A percentile compares a stretch with the other conserved stretches of the same genome.
Evolutionary conservation across 805 yeast species (phyloP).

Genomic region (Metschnikowia corniflorae): DNA sequence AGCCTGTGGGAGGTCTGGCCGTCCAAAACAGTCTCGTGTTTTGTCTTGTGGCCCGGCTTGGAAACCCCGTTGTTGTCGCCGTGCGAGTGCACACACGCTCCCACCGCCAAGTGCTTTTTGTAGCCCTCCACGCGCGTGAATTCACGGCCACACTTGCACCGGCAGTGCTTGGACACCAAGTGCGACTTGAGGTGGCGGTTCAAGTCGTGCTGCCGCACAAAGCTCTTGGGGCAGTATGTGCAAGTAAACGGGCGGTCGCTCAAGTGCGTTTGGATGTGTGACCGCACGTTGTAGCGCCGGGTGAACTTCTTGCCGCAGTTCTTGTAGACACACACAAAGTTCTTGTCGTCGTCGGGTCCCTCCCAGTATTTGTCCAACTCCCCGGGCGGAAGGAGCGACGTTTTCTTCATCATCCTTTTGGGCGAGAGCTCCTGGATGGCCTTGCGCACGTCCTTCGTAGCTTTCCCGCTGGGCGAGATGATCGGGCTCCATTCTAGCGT

Average conservation of each 20-base stretch:
- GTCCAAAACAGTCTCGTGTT: slow-evolving; percentile 15
- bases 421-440: slow-evolving; percentile 45
- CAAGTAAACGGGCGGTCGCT: slow-evolving; percentile 92
- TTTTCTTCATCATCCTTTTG: slow-evolving; percentile 46
- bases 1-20: slow-evolving; percentile 18
- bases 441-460: slow-evolving; percentile 14
- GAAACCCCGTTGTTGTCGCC: slow-evolving; percentile 10
- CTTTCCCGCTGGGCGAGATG: slow-evolving; percentile 34
- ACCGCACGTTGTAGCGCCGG: slow-evolving; percentile 85
- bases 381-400: slow-evolving; percentile 82
- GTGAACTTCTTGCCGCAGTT: slow-evolving; percentile 81
- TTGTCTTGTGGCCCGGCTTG: slow-evolving; percentile 13
- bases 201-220: slow-evolving; percentile 94
- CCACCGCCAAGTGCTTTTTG: slow-evolving; percentile 63
- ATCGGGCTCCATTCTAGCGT: slow-evolving; percentile 44
- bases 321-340: slow-evolving; percentile 70
- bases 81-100: slow-evolving; percentile 10
- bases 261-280: slow-evolving; percentile 95
- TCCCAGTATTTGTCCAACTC: slow-evolving; percentile 77
- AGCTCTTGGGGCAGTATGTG: slow-evolving; percentile 70
- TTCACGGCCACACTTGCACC: slow-evolving; percentile 91
- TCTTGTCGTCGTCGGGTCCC: slow-evolving; percentile 72
- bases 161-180: slow-evolving; percentile 57
- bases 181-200: slow-evolving; percentile 89
- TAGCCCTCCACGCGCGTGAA: slow-evolving; percentile 89